Percentiles rank a stretch among this genome's conserved stretches.
Evolutionary conservation across 2,329 filamentous ascomycete species (phyloP).

Genomic region (Fusarium nurragi): DNA sequence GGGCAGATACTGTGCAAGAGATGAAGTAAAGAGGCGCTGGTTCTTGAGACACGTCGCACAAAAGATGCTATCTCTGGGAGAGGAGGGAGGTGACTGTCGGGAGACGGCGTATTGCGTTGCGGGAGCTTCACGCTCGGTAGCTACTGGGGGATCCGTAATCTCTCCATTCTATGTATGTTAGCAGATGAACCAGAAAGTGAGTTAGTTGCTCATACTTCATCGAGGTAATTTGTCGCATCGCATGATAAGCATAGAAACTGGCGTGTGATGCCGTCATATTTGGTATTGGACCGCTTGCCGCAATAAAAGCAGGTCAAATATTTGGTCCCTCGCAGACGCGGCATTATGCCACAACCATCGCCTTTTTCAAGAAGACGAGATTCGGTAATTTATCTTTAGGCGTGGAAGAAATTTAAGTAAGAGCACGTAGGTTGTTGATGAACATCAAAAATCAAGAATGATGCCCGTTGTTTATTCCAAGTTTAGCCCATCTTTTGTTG

Average conservation of each 20-base stretch:
- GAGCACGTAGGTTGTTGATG: slow-evolving; percentile 18
- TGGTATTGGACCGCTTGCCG: slow-evolving; percentile 70
- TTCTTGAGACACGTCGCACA: slow-evolving; percentile 89
- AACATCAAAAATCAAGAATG: slow-evolving; percentile 20
- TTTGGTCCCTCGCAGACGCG: slow-evolving; percentile 53
- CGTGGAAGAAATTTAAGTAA: background rate
- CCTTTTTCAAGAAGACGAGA: background rate
- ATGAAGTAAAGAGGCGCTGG: slow-evolving; percentile 80
- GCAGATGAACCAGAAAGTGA: background rate
- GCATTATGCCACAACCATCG: slow-evolving; percentile 51
- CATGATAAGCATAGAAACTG: slow-evolving; percentile 81
- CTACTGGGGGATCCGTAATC: slow-evolving; percentile 84
- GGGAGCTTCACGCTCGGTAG: slow-evolving; percentile 57
- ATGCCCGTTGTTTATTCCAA: slow-evolving; percentile 29
- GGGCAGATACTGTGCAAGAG: slow-evolving; percentile 81
- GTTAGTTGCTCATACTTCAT: slow-evolving; percentile 67
- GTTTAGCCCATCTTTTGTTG: slow-evolving; percentile 32
- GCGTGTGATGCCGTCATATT: slow-evolving; percentile 65
- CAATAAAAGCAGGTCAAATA: slow-evolving; percentile 85
- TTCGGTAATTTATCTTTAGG: background rate
- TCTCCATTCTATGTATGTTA: slow-evolving; percentile 73
- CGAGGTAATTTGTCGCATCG: slow-evolving; percentile 88
- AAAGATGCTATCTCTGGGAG: slow-evolving; percentile 56
- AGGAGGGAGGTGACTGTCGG: slow-evolving; percentile 44
- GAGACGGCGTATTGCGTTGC: slow-evolving; percentile 59